Evolutionary conservation across 345 rosid genomes (phyloP), one percentile per base, ranked within the genome.

Genomic region (Brassica juncea): DNA sequence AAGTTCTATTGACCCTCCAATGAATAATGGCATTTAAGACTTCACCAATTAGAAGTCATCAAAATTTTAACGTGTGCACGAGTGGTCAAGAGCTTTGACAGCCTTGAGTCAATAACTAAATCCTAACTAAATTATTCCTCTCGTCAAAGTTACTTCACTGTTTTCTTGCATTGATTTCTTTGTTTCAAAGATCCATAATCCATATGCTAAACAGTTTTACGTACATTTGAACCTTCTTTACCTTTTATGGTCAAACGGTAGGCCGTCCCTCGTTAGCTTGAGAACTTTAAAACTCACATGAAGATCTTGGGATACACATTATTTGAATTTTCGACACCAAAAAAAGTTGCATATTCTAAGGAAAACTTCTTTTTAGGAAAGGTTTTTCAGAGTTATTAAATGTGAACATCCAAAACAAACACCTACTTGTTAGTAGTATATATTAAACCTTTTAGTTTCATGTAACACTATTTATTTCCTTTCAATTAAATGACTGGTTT

Each of bases 301-400:
- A 35, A 35, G 59, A 52, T 54, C 19, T 54, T 71, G 23, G 71
- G 28, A 23, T 19, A 34, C 66, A 5, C 8, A 27, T 8, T 47
- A 42, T 76, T 55, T 16, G 57, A 52, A 52, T 59, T 44, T 42
- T 28, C 8, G 11, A 68, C 64, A 52, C 71, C 81, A 65, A 31
- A 8, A 8, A 78, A 71, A 19, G 49, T 72, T 72, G 77, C 77
- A 65, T 57, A 39, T 66, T 66, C 25, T 72, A 55, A 66, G 81
- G 72, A 57, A 66, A 42, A 1, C 44, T 73, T 72, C 69, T 65
- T 78, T 71, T 64, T 25, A 19, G 11, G 16, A 63, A 64, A 15
- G 4, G 1, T 39, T 25, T 55, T 64, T 28, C 16, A 55, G 31
- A 25, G 28, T 71, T 78, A 65, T 9, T 37, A 64, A 34, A 70